Evolutionary conservation across 106 monocot genomes (phyloP).

Genomic region (Dactylorhiza incarnata): DNA sequence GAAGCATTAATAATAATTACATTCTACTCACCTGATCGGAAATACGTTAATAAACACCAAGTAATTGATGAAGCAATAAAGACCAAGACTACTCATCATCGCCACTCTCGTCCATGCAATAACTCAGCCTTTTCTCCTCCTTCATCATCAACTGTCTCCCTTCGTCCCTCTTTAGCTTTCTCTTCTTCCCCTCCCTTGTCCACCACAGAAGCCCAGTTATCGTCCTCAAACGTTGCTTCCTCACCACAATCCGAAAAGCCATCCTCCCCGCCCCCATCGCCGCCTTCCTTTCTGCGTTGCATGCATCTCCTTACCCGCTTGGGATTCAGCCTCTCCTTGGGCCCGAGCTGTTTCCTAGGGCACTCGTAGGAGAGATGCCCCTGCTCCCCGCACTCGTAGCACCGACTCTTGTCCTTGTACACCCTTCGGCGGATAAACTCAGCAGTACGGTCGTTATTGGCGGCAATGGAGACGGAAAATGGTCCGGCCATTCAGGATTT

Average conservation of each 20-base stretch:
- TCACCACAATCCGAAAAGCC: conserved; percentile 22
- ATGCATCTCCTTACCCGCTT: conserved; percentile 29
- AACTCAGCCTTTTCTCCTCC: conserved; percentile 48
- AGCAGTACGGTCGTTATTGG: conserved; percentile 76
- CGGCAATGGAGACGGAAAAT: conserved; percentile 73
- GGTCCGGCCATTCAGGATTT: conserved; percentile 80
- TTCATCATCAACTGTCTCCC: conserved; percentile 7
- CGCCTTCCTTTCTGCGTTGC: neutral
- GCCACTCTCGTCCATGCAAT: conserved; percentile 92
- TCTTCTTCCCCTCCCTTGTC: conserved; percentile 61
- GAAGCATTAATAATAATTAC: too few relatives aligned
- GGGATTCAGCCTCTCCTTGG: conserved; percentile 61
- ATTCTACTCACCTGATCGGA: too few relatives aligned
- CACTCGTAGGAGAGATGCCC: conserved; percentile 95
- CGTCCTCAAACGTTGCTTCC: conserved; percentile 39
- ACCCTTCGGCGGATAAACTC: conserved; percentile 84
- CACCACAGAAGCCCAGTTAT: conserved; percentile 88
- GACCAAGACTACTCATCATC: conserved; percentile 47
- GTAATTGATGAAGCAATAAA: neutral
- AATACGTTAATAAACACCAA: too few relatives aligned
- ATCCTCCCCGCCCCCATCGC: conserved; percentile 11
- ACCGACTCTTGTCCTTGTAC: conserved; percentile 85
- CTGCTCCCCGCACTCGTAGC: conserved; percentile 93
- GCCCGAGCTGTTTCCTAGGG: conserved; percentile 68
- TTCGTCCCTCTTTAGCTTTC: conserved; percentile 29